Conservation (phyloP, 257 asterid genomes). For the Nicotiana attenuata region DNA sequence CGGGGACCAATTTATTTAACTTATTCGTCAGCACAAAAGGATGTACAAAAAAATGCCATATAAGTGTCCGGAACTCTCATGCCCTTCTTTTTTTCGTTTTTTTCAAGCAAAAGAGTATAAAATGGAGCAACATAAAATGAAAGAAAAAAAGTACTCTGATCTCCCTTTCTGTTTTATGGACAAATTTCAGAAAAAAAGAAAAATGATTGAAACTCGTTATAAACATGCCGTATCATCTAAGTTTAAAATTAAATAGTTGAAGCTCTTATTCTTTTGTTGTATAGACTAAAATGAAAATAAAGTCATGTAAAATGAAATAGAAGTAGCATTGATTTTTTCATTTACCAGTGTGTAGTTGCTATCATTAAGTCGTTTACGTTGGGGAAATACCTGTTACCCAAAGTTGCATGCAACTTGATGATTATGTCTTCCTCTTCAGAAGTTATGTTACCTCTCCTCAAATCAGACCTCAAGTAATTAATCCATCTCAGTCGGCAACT, state of each 20-base stretch:
- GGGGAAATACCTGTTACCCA: constrained; percentile 63
- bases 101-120: neutral
- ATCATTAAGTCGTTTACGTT: too few relatives aligned
- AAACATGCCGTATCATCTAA: too few relatives aligned
- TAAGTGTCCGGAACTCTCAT: neutral
- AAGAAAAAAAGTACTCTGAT: neutral
- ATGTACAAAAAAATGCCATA: neutral
- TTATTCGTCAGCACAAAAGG: neutral
- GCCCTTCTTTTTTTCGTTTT: neutral
- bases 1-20: neutral
- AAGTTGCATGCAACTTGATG: constrained; percentile 57
- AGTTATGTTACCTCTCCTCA: constrained; percentile 83
- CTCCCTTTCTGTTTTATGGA: too few relatives aligned
- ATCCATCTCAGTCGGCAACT: constrained; percentile 90
- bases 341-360: neutral
- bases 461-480: constrained; percentile 70
- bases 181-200: too few relatives aligned
- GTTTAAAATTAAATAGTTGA: too few relatives aligned
- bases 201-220: too few relatives aligned
- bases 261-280: too few relatives aligned
- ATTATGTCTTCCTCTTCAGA: constrained; percentile 55
- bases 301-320: neutral
- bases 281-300: neutral
- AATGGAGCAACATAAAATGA: neutral
- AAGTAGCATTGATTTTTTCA: neutral